Evolutionary conservation across 2,329 filamentous ascomycete species (phyloP), one percentile per base, ranked within the genome.

Genomic region (Alternaria arborescens): DNA sequence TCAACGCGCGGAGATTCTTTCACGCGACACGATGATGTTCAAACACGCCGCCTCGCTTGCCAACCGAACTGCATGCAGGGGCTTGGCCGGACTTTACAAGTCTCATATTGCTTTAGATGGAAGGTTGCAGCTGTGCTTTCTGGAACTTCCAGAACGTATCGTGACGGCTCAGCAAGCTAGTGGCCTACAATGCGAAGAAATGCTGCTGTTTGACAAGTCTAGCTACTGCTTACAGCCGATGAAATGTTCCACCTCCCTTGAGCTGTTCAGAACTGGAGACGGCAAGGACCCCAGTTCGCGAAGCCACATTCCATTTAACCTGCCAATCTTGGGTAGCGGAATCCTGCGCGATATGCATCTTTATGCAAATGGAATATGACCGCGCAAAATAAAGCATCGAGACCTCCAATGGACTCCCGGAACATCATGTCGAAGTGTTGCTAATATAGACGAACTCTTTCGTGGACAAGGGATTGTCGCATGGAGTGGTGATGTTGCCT

Each of bases 41-140:
- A 43, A 40, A 41, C 38, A 42, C 32, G 41, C 44, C 41, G 53
- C 55, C 61, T 71, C 69, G 69, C 63, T 68, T 71, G 62, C 64
- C 58, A 71, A 58, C 65, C 68, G 69, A 71, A 60, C 63, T 57
- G 55, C 36, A 54, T 58, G 46, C 54, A 54, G 43, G 52, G 50
- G 43, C 58, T 58, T 58, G 54, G 46, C 58, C n/a, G 20, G 47
- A 48, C 26, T 42, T 20, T 24, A 10, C 36, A 30, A 34, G 58
- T 48, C 48, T 50, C 48, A 58, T 34, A 50, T 42, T 53, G 42
- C 30, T 61, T 34, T 30, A 40, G 7, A n/a, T 20, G 24, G 32
- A 36, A 36, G 20, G 32, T 50, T 32, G 46, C 30, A 50, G 46
- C 32, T 50, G 40, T 36, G 5, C 36, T 26, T 8, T 36, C 20